These are phyloP conservation scores for Chrysoporthe austroafricana DNA, from an alignment of 2,329 filamentous ascomycete species.

Conservation along the genomic window DNA sequence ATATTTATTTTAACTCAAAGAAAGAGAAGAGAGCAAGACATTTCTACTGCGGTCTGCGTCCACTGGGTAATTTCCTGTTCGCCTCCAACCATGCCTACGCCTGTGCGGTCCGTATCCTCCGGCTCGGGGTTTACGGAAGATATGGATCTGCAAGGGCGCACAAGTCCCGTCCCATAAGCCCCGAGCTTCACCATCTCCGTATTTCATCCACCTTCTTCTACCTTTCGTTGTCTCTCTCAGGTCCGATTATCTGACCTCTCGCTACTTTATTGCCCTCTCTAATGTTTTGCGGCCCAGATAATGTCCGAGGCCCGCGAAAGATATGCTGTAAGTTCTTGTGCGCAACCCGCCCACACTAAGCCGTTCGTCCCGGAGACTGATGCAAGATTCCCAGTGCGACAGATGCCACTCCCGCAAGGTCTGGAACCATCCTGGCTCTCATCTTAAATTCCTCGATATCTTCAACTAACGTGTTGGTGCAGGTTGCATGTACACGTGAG, in stretches of 20 bases:
- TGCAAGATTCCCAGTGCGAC: neutral
- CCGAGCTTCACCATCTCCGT: constrained; percentile 1
- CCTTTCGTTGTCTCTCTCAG: neutral
- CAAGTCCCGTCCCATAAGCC: constrained; percentile 1
- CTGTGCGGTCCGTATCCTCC: neutral
- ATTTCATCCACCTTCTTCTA: neutral
- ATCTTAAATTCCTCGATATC: neutral
- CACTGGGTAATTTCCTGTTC: neutral
- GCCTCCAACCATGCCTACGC: neutral
- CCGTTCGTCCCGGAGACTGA: neutral
- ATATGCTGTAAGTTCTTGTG: constrained; percentile 10
- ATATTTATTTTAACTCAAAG: neutral
- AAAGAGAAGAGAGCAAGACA: neutral
- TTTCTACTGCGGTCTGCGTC: neutral
- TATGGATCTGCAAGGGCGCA: neutral
- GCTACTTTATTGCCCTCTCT: neutral
- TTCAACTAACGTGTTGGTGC: neutral
- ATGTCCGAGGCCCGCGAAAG: constrained; percentile 11
- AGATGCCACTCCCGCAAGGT: constrained; percentile 10
- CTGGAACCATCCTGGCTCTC: no score
- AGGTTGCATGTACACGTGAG: constrained; percentile 18
- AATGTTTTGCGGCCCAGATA: neutral
- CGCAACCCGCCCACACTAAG: neutral
- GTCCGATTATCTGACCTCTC: no score
- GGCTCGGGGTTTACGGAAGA: constrained; percentile 5